Percentiles rank a stretch among this genome's conserved stretches.
phyloP scores from a whole-genome alignment of 768 basidiomycete species.

The Naganishia randhawae region DNA sequence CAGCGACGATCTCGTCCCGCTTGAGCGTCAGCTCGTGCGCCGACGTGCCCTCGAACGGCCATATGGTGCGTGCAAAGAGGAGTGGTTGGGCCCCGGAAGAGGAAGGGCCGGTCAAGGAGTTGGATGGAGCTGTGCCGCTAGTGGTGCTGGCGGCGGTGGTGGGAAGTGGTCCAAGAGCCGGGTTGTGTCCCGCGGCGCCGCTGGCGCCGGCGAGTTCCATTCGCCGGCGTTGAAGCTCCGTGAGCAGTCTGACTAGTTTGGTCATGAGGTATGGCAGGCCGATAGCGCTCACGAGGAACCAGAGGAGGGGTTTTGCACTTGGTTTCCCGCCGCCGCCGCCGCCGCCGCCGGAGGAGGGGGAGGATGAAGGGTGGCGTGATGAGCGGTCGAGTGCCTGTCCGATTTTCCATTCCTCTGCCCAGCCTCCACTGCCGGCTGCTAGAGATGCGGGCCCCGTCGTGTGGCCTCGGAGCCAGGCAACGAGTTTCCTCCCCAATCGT shows the following conservation, averaged over 20 bases:
- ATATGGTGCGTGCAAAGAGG: constrained; percentile 76
- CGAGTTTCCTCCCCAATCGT: constrained; percentile 51
- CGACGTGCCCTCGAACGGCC: constrained; percentile 69
- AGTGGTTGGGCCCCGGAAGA: background rate
- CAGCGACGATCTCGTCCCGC: constrained; percentile 88
- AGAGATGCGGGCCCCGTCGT: constrained; percentile 47
- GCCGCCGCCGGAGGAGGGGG: constrained; percentile 32
- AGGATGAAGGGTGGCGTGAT: constrained; percentile 34
- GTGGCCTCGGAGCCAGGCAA: constrained; percentile 66
- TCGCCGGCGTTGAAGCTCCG: constrained; percentile 57
- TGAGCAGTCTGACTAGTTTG: constrained; percentile 73
- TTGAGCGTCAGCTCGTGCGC: constrained; percentile 74
- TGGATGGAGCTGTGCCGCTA: too few species aligned
- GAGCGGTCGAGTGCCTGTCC: constrained; percentile 21
- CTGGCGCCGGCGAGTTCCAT: constrained; percentile 29
- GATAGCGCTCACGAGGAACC: constrained; percentile 89
- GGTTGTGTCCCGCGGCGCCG: background rate
- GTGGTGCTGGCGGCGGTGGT: background rate
- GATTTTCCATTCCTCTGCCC: constrained; percentile 49
- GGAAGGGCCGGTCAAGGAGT: too few species aligned
- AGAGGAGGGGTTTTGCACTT: constrained; percentile 80
- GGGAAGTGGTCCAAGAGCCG: background rate
- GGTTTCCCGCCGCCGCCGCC: constrained; percentile 48
- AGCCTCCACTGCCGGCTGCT: constrained; percentile 27
- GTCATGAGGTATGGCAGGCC: constrained; percentile 93